Percentiles rank a stretch among this genome's conserved stretches.
phyloP scores from a whole-genome alignment of 305 asterid genomes.

The Fraxinus greggii region DNA sequence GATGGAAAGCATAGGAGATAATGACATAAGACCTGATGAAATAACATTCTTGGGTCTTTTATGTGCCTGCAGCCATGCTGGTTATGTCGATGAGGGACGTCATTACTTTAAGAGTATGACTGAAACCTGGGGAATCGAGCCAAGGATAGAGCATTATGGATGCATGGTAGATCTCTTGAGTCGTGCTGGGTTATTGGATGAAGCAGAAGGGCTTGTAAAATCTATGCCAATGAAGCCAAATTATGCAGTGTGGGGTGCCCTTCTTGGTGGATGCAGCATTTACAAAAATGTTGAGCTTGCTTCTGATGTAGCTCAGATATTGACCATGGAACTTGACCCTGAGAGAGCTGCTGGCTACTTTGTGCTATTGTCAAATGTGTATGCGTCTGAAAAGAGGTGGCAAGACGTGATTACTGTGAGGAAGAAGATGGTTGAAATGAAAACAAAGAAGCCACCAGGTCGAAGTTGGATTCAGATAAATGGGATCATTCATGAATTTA shows the following conservation, averaged over 20 bases:
- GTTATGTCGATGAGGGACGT: conserved; percentile 60
- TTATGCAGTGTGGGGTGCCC: conserved; percentile 78
- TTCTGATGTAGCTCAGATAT: conserved; percentile 44
- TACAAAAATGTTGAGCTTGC: conserved; percentile 63
- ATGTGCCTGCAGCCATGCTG: conserved; percentile 79
- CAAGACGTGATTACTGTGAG: conserved; percentile 54
- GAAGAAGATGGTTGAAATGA: conserved; percentile 45
- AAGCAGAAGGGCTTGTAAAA: conserved; percentile 55
- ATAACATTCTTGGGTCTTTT: conserved; percentile 68
- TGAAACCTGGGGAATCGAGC: conserved; percentile 53
- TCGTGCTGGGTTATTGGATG: conserved; percentile 73
- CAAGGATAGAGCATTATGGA: conserved; percentile 49
- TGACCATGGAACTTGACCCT: conserved; percentile 46
- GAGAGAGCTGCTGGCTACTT: conserved; percentile 54
- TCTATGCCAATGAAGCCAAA: conserved; percentile 85
- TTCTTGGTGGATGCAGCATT: conserved; percentile 78
- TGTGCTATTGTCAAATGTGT: conserved; percentile 63
- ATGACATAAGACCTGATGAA: conserved; percentile 49
- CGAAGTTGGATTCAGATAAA: conserved; percentile 67
- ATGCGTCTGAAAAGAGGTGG: conserved; percentile 68
- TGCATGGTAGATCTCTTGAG: conserved; percentile 87
- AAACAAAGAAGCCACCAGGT: conserved; percentile 60
- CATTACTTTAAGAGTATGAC: conserved; percentile 52
- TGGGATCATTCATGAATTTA: conserved; percentile 41
- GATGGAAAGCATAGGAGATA: conserved; percentile 44